Conservation (phyloP, 768 basidiomycete genomes). For the Strobilomyces dryophilus region DNA sequence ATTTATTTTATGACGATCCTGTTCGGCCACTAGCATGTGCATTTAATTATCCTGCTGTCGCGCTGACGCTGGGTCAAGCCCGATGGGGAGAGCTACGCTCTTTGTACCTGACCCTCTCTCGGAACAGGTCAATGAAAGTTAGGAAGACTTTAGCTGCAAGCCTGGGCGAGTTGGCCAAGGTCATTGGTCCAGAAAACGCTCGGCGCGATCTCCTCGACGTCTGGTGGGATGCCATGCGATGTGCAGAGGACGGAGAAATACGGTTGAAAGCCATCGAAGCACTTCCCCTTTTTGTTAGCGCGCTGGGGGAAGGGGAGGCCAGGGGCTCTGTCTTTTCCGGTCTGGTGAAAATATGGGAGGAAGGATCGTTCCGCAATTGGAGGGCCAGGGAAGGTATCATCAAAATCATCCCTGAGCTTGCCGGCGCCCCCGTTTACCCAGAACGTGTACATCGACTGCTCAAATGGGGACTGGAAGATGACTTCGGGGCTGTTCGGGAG, state of each 20-base stretch:
- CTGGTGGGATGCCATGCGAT: constrained; percentile 58
- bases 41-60: constrained; percentile 90
- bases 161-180: constrained; percentile 82
- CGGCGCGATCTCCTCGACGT: constrained; percentile 64
- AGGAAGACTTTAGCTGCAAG: constrained; percentile 82
- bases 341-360: constrained; percentile 53
- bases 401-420: constrained; percentile 49
- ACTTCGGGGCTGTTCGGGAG: constrained; percentile 82
- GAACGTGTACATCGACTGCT: constrained; percentile 53
- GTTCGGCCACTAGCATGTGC: constrained; percentile 76
- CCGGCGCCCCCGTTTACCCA: constrained; percentile 39
- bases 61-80: constrained; percentile 68
- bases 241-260: constrained; percentile 61
- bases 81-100: constrained; percentile 75
- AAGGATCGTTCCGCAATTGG: constrained; percentile 66
- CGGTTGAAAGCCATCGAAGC: constrained; percentile 69
- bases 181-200: constrained; percentile 71
- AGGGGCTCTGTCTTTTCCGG: constrained; percentile 43
- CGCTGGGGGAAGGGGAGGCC: constrained; percentile 46
- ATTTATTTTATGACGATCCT: constrained; percentile 57
- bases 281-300: constrained; percentile 50
- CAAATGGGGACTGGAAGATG: constrained; percentile 63
- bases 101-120: constrained; percentile 61
- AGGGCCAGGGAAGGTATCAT: constrained; percentile 73
- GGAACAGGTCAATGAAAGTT: constrained; percentile 58